These are phyloP conservation scores for Isochrysis galbana DNA, from an alignment of 78 protist genomes.

Conservation along the genomic window DNA sequence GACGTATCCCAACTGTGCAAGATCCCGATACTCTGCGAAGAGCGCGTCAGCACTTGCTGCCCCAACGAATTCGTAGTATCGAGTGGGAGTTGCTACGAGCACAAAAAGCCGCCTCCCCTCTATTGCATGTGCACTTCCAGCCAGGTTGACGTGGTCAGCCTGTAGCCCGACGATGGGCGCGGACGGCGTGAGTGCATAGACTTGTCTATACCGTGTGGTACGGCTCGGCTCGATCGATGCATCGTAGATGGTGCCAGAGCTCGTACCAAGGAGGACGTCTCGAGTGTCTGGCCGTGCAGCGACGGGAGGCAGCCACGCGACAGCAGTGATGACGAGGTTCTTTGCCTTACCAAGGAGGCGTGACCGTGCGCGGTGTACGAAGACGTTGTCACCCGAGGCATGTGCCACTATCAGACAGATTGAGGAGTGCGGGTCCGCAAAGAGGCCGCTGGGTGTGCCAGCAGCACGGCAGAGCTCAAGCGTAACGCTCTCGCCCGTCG, in stretches of 20 bases:
- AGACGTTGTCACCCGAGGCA: not conserved
- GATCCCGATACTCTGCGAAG: not conserved
- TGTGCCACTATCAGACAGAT: not conserved
- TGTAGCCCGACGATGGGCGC: not conserved
- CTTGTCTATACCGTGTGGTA: not conserved
- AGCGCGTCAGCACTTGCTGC: not conserved
- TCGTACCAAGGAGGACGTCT: not conserved
- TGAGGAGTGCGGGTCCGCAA: not conserved
- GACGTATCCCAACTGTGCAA: not conserved
- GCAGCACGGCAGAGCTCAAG: not conserved
- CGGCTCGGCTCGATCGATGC: not conserved
- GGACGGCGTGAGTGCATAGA: not conserved
- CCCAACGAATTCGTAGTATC: not conserved
- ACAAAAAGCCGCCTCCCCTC: not conserved
- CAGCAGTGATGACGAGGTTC: not conserved
- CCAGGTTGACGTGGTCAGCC: not conserved
- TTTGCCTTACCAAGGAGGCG: not conserved
- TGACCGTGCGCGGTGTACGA: not conserved
- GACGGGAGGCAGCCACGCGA: not conserved
- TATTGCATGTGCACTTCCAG: not conserved
- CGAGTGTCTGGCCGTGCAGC: not conserved
- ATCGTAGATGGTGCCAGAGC: not conserved
- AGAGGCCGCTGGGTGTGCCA: not conserved
- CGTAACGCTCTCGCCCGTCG: not conserved
- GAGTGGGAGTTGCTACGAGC: not conserved